Conservation (phyloP, 2,329 filamentous ascomycete genomes). For the Nemania sp. region DNA sequence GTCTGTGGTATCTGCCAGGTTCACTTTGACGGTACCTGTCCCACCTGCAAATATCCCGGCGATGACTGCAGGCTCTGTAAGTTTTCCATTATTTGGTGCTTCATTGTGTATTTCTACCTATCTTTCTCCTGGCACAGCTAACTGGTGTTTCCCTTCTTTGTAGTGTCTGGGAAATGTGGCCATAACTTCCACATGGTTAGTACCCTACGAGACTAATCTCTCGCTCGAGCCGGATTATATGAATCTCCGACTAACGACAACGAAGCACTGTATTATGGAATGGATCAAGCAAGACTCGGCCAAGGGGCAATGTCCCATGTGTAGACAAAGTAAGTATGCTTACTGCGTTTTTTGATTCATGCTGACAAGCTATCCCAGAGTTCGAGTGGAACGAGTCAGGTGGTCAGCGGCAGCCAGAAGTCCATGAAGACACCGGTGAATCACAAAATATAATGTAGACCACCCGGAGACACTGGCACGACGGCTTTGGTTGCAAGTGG, state of each 20-base stretch:
- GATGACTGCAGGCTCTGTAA: conserved; percentile 93
- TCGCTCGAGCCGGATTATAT: not conserved
- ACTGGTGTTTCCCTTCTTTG: conserved; percentile 3
- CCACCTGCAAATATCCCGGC: conserved; percentile 96
- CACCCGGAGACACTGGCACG: not conserved
- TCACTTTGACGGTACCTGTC: conserved; percentile 97
- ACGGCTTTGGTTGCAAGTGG: not conserved
- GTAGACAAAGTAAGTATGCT: conserved; percentile 79
- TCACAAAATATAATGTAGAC: conserved; percentile 29
- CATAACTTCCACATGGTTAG: conserved; percentile 97
- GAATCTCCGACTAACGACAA: conserved; percentile 38
- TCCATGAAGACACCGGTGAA: conserved; percentile 33
- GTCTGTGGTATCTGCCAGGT: conserved; percentile 99
- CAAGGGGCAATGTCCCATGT: conserved; percentile 97
- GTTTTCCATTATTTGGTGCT: conserved; percentile 50
- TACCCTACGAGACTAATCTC: conserved; percentile 59
- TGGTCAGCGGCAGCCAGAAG: conserved; percentile 41
- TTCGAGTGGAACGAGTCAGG: conserved; percentile 50
- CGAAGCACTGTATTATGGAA: conserved; percentile 90
- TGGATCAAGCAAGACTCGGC: conserved; percentile 97
- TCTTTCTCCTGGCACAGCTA: conserved; percentile 3
- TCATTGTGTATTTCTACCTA: not conserved
- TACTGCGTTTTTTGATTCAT: conserved; percentile 1
- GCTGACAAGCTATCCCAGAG: conserved; percentile 41
- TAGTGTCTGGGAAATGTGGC: conserved; percentile 95